Evolutionary conservation across 2,329 filamentous ascomycete species (phyloP).

Genomic region (Botrytis fabae): DNA sequence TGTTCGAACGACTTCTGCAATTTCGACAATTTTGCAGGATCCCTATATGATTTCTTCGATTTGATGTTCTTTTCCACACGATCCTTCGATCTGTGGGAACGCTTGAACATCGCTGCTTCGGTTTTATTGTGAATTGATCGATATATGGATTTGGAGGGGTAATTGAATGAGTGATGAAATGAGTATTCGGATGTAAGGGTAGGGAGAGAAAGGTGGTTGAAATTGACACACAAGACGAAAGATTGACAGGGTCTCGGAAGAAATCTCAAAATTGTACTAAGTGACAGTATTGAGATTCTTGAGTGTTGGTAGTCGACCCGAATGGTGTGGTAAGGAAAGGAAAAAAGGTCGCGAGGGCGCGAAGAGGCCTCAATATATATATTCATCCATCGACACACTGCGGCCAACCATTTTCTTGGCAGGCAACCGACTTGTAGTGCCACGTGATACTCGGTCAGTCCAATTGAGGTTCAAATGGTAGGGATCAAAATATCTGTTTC

Average conservation of each 20-base stretch:
- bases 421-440: neutral
- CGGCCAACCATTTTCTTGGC: slow-evolving; percentile 8
- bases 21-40: slow-evolving; percentile 78
- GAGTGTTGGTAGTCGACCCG: slow-evolving; percentile 40
- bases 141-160: slow-evolving; percentile 32
- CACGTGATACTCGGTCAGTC: slow-evolving; percentile 15
- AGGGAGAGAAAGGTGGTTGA: slow-evolving; percentile 9
- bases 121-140: slow-evolving; percentile 28
- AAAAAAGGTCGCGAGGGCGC: slow-evolving; percentile 26
- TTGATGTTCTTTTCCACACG: slow-evolving; percentile 87
- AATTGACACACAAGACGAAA: slow-evolving; percentile 41
- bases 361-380: slow-evolving; percentile 21
- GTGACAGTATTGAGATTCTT: slow-evolving; percentile 42
- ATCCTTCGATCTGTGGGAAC: slow-evolving; percentile 80
- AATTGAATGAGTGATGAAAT: slow-evolving; percentile 41
- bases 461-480: slow-evolving; percentile 1
- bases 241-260: slow-evolving; percentile 44
- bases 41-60: slow-evolving; percentile 76
- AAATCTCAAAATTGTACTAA: slow-evolving; percentile 41
- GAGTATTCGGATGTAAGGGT: slow-evolving; percentile 34
- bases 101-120: slow-evolving; percentile 78
- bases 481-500: slow-evolving; percentile 17
- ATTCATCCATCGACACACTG: neutral
- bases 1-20: slow-evolving; percentile 77
- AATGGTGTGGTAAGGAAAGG: slow-evolving; percentile 41